Base-by-base conservation (phyloP, 352 stramenopile species). In the Phytophthora ramorum region DNA sequence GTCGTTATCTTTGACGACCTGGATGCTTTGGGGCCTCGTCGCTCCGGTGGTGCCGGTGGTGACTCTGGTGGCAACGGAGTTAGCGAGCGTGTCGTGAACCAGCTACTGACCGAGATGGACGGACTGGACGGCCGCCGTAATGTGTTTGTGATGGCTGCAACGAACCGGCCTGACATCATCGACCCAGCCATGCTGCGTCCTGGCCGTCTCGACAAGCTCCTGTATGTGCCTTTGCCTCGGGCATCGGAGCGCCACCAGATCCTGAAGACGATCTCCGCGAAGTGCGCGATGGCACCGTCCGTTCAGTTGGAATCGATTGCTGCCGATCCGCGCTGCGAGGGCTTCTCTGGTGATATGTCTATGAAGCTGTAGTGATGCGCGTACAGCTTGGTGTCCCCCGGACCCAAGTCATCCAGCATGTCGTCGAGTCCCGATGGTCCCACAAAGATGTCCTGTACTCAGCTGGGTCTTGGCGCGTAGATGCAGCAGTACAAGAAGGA, bases 1-100 rank as follows among this genome's bases (percentile, higher is more conserved):
- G 97, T 99, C n/a, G 94, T 99, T 13, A 99, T 99, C 79, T 99
- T 99, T 57, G 98, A 99, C 62, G 98, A 99, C 76, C 83, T 99
- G 20, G 98, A 99, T 76, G 97, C 97, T 30, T 74, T 99, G 14
- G 98, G 92, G 61, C 98, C 97, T 8, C 93, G 96, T 35, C 83
- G 97, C 9, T 96, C 93, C 0, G 91, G 82, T 40, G 81, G 71
- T 16, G 73, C 73, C 26, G 73, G 72, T 45, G 69, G 80, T 12
- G 85, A 95, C 56, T 50, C 46, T 50, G 79, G 82, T 53, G 85
- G 85, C 52, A 97, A 98, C 65, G 91, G 91, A 34, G 92, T 99
- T 13, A 98, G 89, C 54, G 97, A 97, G 69, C 88, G 91, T 24
- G 92, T 98, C 10, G 93, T 98, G 55, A 99, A 99, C 85, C 97